Percentiles rank a stretch among this genome's conserved stretches.
Evolutionary conservation across 2,329 filamentous ascomycete genomes (phyloP).

Genomic region (Blastomyces percursus): DNA sequence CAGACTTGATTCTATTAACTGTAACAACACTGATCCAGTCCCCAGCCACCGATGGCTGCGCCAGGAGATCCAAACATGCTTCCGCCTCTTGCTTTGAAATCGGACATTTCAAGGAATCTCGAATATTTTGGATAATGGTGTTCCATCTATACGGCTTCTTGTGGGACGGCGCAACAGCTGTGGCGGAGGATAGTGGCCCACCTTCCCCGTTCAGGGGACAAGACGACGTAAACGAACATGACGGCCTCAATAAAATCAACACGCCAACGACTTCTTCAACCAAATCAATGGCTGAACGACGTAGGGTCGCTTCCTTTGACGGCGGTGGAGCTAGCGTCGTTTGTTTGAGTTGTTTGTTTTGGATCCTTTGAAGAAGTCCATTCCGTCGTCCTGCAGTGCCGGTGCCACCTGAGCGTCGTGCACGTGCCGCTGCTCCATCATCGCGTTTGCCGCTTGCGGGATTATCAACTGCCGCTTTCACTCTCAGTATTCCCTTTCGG

Average conservation of each 20-base stretch:
- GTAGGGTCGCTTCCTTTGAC: conserved; percentile 46
- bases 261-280: conserved; percentile 58
- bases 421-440: conserved; percentile 10
- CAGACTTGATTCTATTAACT: conserved; percentile 35
- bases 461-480: conserved; percentile 22
- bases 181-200: conserved; percentile 11
- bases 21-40: conserved; percentile 41
- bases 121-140: conserved; percentile 52
- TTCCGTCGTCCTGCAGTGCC: conserved; percentile 35
- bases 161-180: conserved; percentile 30
- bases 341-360: conserved; percentile 51
- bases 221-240: conserved; percentile 22
- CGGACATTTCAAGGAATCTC: conserved; percentile 50
- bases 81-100: conserved; percentile 41
- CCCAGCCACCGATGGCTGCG: conserved; percentile 37
- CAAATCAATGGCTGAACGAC: conserved; percentile 55
- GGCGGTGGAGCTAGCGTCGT: conserved; percentile 38
- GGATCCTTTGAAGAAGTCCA: conserved; percentile 64
- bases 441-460: background rate
- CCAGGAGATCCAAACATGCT: conserved; percentile 38
- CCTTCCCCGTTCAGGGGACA: conserved; percentile 24
- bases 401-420: conserved; percentile 18
- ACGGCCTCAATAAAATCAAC: conserved; percentile 49
- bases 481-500: conserved; percentile 28
- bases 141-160: conserved; percentile 57